These are phyloP conservation scores for Mortierella sp. DNA, from an alignment of 371 early-diverging fungal genomes.

Conservation along the genomic window DNA sequence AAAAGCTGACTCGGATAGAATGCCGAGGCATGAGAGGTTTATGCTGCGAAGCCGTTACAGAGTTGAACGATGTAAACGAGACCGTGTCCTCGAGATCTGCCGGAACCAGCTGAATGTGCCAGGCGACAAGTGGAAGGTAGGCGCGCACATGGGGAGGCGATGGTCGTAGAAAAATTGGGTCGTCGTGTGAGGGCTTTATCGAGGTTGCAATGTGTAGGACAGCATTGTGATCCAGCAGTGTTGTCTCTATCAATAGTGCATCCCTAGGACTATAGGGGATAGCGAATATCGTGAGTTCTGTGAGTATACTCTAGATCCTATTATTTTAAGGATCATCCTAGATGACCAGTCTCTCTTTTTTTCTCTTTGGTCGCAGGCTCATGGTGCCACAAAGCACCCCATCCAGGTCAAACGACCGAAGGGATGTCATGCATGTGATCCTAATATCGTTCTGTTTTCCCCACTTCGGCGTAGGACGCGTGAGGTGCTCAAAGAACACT, in stretches of 20 bases:
- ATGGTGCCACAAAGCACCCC: too few relatives aligned
- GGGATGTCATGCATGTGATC: constrained; percentile 2
- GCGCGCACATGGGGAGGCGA: constrained; percentile 54
- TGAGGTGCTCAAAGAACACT: neutral
- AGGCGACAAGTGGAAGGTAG: constrained; percentile 49
- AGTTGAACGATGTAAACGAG: constrained; percentile 51
- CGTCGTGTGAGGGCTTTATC: constrained; percentile 51
- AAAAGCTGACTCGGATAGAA: constrained; percentile 53
- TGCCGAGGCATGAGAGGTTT: constrained; percentile 53
- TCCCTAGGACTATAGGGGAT: constrained; percentile 39
- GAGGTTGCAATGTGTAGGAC: constrained; percentile 55
- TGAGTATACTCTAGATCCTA: neutral
- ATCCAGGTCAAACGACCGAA: too few relatives aligned
- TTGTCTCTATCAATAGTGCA: constrained; percentile 52
- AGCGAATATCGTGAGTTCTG: too few relatives aligned
- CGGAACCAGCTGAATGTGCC: constrained; percentile 51
- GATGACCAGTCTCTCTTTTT: neutral
- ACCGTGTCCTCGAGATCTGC: constrained; percentile 48
- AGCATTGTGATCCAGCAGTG: constrained; percentile 52
- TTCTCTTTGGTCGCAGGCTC: neutral
- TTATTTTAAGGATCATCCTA: neutral
- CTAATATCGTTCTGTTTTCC: neutral
- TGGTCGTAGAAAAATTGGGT: constrained; percentile 53
- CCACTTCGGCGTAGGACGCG: neutral
- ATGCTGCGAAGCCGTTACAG: constrained; percentile 41